A percentile compares a stretch with the other conserved stretches of the same genome.
Conservation (phyloP, 192 early-diverging fungal genomes). For the Linnemannia schmuckeri region DNA sequence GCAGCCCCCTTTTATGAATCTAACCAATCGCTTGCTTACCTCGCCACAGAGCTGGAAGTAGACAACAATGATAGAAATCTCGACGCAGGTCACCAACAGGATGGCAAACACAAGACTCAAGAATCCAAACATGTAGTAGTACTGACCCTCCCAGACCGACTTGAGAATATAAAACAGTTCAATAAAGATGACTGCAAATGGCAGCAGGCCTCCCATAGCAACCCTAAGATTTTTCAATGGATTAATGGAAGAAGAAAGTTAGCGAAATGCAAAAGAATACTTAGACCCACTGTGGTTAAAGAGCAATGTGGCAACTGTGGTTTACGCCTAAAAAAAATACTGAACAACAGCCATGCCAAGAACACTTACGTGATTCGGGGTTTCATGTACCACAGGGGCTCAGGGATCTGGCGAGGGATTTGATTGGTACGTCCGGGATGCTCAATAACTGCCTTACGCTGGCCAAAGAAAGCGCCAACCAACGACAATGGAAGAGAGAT, state of each 20-base stretch:
- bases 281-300: not conserved
- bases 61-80: conserved; percentile 76
- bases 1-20: not conserved
- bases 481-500: conserved; percentile 85
- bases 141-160: conserved; percentile 76
- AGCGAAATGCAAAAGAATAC: not conserved
- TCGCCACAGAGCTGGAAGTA: conserved; percentile 78
- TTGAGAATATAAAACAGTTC: conserved; percentile 80
- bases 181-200: conserved; percentile 80
- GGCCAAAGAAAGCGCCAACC: conserved; percentile 91
- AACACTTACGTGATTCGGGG: conserved; percentile 62
- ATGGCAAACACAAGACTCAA: conserved; percentile 71
- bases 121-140: conserved; percentile 76
- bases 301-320: not conserved
- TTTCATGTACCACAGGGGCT: conserved; percentile 79
- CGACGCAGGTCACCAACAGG: conserved; percentile 66
- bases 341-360: not conserved
- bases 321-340: not conserved
- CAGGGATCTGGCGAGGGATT: conserved; percentile 93
- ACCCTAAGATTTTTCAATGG: conserved; percentile 29
- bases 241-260: not conserved
- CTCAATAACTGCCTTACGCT: conserved; percentile 79
- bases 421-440: conserved; percentile 92
- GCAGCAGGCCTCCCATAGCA: conserved; percentile 60
- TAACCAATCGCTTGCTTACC: conserved; percentile 15